phyloP scores from a whole-genome alignment of 495 filamentous ascomycete species.

The Annulohypoxylon bovei region DNA sequence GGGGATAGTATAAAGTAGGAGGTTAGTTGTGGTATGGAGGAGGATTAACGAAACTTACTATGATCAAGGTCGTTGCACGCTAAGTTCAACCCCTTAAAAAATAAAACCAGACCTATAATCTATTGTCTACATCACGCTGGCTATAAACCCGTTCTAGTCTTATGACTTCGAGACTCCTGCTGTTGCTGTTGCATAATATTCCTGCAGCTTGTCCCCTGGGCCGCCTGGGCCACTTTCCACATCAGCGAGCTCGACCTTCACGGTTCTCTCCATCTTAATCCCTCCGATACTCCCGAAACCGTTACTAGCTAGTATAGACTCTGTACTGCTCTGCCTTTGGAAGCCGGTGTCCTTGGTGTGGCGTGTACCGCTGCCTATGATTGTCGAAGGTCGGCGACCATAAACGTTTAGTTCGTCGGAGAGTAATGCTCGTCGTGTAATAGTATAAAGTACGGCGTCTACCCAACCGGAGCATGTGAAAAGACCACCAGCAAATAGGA shows the following conservation, averaged over 20 bases:
- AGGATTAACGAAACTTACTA: too few relatives aligned
- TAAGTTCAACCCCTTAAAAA: background rate
- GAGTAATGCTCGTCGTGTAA: slow-evolving; percentile 62
- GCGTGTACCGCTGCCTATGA: background rate
- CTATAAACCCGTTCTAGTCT: background rate
- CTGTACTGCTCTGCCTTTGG: slow-evolving; percentile 34
- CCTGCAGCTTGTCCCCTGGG: background rate
- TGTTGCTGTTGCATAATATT: slow-evolving; percentile 34
- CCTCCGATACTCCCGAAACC: slow-evolving; percentile 21
- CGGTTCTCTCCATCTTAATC: slow-evolving; percentile 36
- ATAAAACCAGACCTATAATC: background rate
- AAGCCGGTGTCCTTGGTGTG: slow-evolving; percentile 23
- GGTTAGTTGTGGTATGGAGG: too few relatives aligned
- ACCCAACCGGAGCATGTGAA: slow-evolving; percentile 73
- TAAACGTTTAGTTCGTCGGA: slow-evolving; percentile 42
- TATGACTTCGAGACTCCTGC: slow-evolving; percentile 22
- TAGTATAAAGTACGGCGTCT: slow-evolving; percentile 70
- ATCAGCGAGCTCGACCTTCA: slow-evolving; percentile 36
- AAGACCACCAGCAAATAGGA: slow-evolving; percentile 68
- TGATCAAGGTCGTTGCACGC: background rate
- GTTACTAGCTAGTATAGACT: slow-evolving; percentile 27
- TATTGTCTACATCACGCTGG: background rate
- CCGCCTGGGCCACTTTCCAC: slow-evolving; percentile 17
- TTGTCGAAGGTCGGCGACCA: slow-evolving; percentile 5
- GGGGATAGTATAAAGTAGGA: too few relatives aligned